phyloP scores from a whole-genome alignment of 768 basidiomycete genomes.

The Agrocybe pediades region DNA sequence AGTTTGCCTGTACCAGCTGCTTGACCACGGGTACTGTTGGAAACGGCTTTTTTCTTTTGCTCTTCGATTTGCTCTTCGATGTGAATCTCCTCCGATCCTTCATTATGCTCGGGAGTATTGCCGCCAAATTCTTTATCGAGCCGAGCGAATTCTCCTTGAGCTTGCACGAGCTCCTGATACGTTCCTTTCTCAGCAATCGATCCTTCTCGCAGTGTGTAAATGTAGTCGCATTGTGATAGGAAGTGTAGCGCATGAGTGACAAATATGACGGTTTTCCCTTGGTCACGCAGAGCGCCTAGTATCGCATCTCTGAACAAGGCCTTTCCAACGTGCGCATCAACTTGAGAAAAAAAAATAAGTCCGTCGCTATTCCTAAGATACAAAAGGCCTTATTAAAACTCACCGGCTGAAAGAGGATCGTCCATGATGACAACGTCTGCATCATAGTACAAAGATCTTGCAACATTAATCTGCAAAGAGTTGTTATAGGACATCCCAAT shows the following conservation, averaged over 20 bases:
- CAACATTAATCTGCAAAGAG: constrained; percentile 60
- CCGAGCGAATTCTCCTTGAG: constrained; percentile 55
- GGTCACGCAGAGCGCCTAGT: constrained; percentile 34
- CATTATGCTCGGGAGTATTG: constrained; percentile 35
- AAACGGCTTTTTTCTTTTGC: constrained; percentile 34
- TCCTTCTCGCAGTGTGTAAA: constrained; percentile 74
- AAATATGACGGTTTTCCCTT: constrained; percentile 73
- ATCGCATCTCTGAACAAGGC: constrained; percentile 71
- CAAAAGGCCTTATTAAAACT: constrained; percentile 5
- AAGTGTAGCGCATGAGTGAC: constrained; percentile 90
- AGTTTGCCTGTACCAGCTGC: constrained; percentile 59
- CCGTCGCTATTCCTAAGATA: background rate
- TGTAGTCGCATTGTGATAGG: constrained; percentile 78
- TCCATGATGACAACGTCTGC: constrained; percentile 65
- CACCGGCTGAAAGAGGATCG: constrained; percentile 66
- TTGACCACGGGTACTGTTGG: constrained; percentile 12
- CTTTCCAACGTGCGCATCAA: constrained; percentile 77
- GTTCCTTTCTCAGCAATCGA: constrained; percentile 72
- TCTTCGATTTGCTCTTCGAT: constrained; percentile 28
- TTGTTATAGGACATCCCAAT: background rate
- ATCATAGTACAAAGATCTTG: constrained; percentile 66
- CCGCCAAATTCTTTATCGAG: constrained; percentile 68
- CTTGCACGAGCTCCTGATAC: constrained; percentile 49
- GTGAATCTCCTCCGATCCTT: constrained; percentile 23
- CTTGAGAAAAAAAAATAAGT: constrained; percentile 31